Evolutionary conservation across 176 grass and related monocot genomes (phyloP).

Genomic region (Ampelocalamus luodianensis): DNA sequence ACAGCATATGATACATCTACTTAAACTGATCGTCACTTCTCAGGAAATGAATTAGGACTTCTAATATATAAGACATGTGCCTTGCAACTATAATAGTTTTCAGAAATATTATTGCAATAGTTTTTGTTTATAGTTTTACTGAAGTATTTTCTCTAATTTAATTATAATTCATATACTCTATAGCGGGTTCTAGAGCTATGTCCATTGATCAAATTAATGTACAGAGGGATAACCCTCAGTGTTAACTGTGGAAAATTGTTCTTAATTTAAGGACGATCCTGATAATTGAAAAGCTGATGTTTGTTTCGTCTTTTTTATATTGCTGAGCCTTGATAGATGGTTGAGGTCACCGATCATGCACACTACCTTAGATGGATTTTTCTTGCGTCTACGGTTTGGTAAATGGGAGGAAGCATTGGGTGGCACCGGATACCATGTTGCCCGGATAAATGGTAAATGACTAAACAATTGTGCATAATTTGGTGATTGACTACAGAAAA

Average conservation of each 20-base stretch:
- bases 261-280: slow-evolving; percentile 16
- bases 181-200: not conserved
- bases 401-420: slow-evolving; percentile 87
- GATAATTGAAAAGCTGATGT: not conserved
- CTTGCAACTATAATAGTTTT: not conserved
- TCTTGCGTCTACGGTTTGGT: slow-evolving; percentile 80
- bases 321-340: slow-evolving; percentile 62
- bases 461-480: slow-evolving; percentile 27
- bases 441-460: slow-evolving; percentile 81
- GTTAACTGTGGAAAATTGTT: slow-evolving; percentile 18
- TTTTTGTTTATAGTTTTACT: not conserved
- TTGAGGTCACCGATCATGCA: slow-evolving; percentile 61
- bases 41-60: not conserved
- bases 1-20: not conserved
- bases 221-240: slow-evolving; percentile 19
- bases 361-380: slow-evolving; percentile 76
- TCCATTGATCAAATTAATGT: not conserved
- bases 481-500: slow-evolving; percentile 5
- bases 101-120: not conserved
- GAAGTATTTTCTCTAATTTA: not conserved
- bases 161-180: slow-evolving; percentile 4
- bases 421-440: slow-evolving; percentile 85
- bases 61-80: not conserved
- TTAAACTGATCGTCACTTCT: not conserved
- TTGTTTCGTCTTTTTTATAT: slow-evolving; percentile 34